Evolutionary conservation across 352 stramenopile species (phyloP), one percentile per base, ranked within the genome.

Genomic region (Stephanocyclus meneghinianus): DNA sequence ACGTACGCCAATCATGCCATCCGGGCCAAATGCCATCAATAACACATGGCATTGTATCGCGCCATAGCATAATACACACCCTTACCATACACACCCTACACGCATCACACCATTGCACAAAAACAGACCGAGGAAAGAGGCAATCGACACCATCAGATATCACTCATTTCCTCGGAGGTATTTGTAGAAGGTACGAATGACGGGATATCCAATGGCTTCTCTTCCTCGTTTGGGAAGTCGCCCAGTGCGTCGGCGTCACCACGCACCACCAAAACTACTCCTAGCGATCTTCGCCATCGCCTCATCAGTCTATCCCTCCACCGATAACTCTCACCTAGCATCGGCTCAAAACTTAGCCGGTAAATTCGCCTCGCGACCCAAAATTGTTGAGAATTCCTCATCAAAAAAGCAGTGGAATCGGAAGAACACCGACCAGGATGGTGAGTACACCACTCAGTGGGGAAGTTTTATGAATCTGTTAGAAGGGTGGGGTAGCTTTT

Each of bases 351-450:
- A 84, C 47, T 42, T 78, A 30, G 71, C 65, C 16, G 69, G 65
- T 16, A 84, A 84, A 66, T 60, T 84, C 21, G 77, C 77, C 2
- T 60, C 77, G 15, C 64, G 71, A 48, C 9, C 77, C 3, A 84
- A 84, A 67, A 16, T 80, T 8, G 51, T 62, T 4, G 70, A 79
- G 0, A 35, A 65, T 7, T 45, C 68, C 40, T 60, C 44, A 65
- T 63, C 57, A 13, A 75, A 80, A 32, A 80, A 51, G 30, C n/a
- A 64, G 56, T 37, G 50, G 66, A 37, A 53, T 13, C 11, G 6
- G 16, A 50, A 59, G 35, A 30, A 55, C 10, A 32, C 32, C 13
- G 45, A 32, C 13, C 16, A 70, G 37, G 65, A 76, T 61, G 74
- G 66, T 76, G 57, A 76, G 74, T 81, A 55, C 13, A 35, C 15